These are phyloP conservation scores for Solanum bukasovii DNA, from an alignment of 257 asterid genomes.

Conservation along the genomic window DNA sequence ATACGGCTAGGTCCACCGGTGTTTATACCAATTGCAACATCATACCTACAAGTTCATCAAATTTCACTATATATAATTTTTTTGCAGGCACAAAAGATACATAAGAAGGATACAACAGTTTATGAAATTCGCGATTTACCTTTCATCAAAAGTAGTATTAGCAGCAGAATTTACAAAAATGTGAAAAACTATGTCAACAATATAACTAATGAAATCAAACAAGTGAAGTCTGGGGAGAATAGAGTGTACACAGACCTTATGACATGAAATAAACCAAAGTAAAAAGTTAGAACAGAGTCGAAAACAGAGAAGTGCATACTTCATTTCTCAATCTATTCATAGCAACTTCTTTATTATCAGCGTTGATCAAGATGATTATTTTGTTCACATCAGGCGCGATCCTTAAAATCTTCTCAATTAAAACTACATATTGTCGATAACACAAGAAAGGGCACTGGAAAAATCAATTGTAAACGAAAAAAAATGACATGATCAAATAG, in stretches of 20 bases:
- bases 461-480: neutral
- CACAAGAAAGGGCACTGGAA: neutral
- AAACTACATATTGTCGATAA: slow-evolving; percentile 30
- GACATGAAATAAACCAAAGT: neutral
- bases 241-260: neutral
- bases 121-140: slow-evolving; percentile 22
- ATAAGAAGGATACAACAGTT: neutral
- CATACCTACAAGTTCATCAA: slow-evolving; percentile 46
- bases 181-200: neutral
- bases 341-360: slow-evolving; percentile 61
- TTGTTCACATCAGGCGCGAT: slow-evolving; percentile 65
- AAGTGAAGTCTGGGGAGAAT: neutral
- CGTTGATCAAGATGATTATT: slow-evolving; percentile 69
- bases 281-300: neutral
- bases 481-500: neutral
- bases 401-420: slow-evolving; percentile 72
- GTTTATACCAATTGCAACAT: slow-evolving; percentile 72
- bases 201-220: neutral
- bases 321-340: slow-evolving; percentile 60
- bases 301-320: slow-evolving; percentile 19
- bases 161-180: slow-evolving; percentile 60
- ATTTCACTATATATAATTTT: neutral
- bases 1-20: slow-evolving; percentile 65
- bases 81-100: neutral
- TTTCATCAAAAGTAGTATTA: slow-evolving; percentile 81